phyloP scores from a whole-genome alignment of 169 alveolate genomes.

The Cryptosporidium canis region DNA sequence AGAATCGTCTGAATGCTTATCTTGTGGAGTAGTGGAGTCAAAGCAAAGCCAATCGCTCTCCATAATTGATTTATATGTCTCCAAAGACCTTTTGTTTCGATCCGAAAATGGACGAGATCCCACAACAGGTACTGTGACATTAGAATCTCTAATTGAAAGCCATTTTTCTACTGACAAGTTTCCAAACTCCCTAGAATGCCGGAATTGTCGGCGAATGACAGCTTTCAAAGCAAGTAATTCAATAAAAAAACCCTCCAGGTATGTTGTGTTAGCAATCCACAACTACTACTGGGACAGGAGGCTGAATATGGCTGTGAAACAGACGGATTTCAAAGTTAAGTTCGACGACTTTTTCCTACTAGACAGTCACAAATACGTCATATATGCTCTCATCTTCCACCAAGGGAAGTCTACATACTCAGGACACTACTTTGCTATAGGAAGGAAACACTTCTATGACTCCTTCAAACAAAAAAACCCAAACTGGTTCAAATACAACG shows the following conservation, averaged over 20 bases:
- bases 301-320: slow-evolving; percentile 2
- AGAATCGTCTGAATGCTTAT: not conserved
- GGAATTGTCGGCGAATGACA: not conserved
- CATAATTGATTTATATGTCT: slow-evolving; percentile 17
- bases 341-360: slow-evolving; percentile 4
- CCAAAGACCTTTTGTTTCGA: not conserved
- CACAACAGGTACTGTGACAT: not conserved
- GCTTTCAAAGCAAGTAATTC: not conserved
- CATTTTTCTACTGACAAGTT: slow-evolving; percentile 27
- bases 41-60: slow-evolving; percentile 6
- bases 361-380: not conserved
- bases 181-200: not conserved
- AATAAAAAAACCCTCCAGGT: slow-evolving; percentile 25
- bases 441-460: slow-evolving; percentile 19
- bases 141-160: not conserved
- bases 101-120: not conserved
- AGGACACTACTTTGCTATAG: slow-evolving; percentile 47
- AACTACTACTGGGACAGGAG: slow-evolving; percentile 37
- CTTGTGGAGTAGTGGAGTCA: not conserved
- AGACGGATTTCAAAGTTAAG: not conserved
- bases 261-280: slow-evolving; percentile 12
- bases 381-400: slow-evolving; percentile 48
- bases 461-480: not conserved
- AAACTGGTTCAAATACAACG: slow-evolving; percentile 43
- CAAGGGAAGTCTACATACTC: slow-evolving; percentile 36